Evolutionary conservation across 257 asterid species (phyloP).

Genomic region (Penstemon barbatus): DNA sequence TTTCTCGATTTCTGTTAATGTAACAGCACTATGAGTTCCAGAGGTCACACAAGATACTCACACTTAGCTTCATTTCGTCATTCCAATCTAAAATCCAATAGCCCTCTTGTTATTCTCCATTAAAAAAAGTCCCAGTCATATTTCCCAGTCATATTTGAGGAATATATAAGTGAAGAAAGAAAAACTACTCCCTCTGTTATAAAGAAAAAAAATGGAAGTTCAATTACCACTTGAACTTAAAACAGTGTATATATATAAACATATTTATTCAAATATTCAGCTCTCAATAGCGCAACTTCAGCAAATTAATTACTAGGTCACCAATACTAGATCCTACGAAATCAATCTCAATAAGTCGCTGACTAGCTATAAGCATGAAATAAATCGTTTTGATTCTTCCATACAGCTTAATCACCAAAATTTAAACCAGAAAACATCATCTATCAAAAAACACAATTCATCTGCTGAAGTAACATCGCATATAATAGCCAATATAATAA

Average conservation of each 20-base stretch:
- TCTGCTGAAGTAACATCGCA: neutral
- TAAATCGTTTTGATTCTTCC: neutral
- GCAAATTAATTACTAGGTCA: neutral
- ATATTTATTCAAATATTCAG: neutral
- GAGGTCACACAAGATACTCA: too few relatives aligned
- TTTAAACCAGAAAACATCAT: neutral
- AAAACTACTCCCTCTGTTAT: too few relatives aligned
- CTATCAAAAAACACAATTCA: neutral
- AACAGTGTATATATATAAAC: neutral
- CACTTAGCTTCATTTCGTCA: too few relatives aligned
- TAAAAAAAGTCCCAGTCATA: too few relatives aligned
- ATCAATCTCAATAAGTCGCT: neutral
- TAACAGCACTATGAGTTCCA: too few relatives aligned
- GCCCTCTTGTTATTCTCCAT: too few relatives aligned
- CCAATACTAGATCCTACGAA: neutral
- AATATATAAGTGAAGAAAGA: too few relatives aligned
- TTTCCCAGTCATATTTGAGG: too few relatives aligned
- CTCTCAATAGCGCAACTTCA: too few relatives aligned
- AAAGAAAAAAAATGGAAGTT: neutral
- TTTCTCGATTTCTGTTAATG: too few relatives aligned
- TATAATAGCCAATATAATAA: neutral
- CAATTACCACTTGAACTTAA: neutral
- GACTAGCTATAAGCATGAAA: neutral
- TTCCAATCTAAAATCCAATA: too few relatives aligned
- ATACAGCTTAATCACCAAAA: too few relatives aligned